Evolutionary conservation across 192 early-diverging fungal species (phyloP).

Genomic region (Entophlyctis helioformis): DNA sequence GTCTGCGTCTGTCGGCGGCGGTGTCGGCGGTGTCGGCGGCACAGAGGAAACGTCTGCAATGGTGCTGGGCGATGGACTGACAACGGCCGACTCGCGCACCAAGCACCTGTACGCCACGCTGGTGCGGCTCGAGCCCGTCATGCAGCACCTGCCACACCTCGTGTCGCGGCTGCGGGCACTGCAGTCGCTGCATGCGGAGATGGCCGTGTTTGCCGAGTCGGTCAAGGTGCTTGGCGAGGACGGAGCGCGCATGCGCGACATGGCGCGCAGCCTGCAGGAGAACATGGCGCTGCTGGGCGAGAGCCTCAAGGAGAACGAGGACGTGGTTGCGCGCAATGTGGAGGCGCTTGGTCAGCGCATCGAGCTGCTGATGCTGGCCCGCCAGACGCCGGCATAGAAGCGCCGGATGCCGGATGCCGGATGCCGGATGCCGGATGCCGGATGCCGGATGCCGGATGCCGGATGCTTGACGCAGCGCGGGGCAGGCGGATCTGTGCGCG

Average conservation of each 20-base stretch:
- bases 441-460: too few species aligned
- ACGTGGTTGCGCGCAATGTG: slow-evolving; percentile 17
- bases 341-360: slow-evolving; percentile 16
- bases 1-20: background rate
- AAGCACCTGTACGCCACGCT: slow-evolving; percentile 58
- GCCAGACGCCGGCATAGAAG: too few species aligned
- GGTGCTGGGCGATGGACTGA: background rate
- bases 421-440: too few species aligned
- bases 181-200: slow-evolving; percentile 68
- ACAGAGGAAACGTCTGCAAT: too few species aligned
- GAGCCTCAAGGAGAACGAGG: slow-evolving; percentile 17
- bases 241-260: slow-evolving; percentile 54
- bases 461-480: too few species aligned
- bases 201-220: slow-evolving; percentile 61
- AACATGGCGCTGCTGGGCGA: slow-evolving; percentile 9
- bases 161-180: slow-evolving; percentile 67
- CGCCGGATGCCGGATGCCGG: too few species aligned
- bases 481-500: too few species aligned
- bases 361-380: slow-evolving; percentile 9
- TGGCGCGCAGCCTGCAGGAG: slow-evolving; percentile 48
- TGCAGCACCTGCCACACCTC: slow-evolving; percentile 65
- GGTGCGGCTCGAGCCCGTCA: slow-evolving; percentile 65
- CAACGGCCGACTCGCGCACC: slow-evolving; percentile 32
- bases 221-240: slow-evolving; percentile 60
- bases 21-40: slow-evolving; percentile 3